phyloP scores from a whole-genome alignment of 2,329 filamentous ascomycete species.

The Diaporthe sp. region DNA sequence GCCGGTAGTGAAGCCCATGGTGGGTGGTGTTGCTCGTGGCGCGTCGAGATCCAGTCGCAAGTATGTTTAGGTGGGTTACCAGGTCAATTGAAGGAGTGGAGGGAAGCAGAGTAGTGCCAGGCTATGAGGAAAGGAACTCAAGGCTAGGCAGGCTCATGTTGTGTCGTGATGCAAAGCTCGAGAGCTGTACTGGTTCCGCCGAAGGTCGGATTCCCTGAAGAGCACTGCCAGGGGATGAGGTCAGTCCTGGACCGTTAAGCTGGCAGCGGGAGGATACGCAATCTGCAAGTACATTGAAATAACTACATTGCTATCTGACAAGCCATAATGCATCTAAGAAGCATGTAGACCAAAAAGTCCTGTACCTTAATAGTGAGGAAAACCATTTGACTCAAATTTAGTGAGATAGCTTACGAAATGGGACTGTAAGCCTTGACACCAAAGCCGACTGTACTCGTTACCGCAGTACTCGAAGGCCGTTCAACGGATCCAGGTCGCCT shows the following conservation, averaged over 20 bases:
- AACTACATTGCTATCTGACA: not conserved
- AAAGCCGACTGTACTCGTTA: not conserved
- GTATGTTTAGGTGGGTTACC: conserved; percentile 45
- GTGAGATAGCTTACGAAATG: rapidly evolving
- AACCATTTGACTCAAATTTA: not conserved
- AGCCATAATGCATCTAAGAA: rapidly evolving
- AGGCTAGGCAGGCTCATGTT: not conserved
- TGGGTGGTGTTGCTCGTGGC: conserved; percentile 42
- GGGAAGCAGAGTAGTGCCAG: not conserved
- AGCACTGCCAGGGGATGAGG: conserved; percentile 34
- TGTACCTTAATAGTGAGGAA: rapidly evolving
- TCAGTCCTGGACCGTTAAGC: conserved; percentile 23
- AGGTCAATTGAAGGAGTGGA: not conserved
- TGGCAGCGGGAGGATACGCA: conserved; percentile 3
- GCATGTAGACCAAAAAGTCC: rapidly evolving
- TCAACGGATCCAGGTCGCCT: not conserved
- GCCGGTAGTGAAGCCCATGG: conserved; percentile 81
- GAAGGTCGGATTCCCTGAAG: not conserved
- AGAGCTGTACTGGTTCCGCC: not conserved
- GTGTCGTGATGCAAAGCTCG: not conserved
- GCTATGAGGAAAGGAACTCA: not conserved
- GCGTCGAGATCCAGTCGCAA: conserved; percentile 25
- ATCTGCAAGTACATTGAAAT: not conserved
- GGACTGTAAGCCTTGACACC: not conserved
- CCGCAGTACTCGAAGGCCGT: not conserved